phyloP scores from a whole-genome alignment of 768 basidiomycete genomes.

The Naganishia vishniacii region DNA sequence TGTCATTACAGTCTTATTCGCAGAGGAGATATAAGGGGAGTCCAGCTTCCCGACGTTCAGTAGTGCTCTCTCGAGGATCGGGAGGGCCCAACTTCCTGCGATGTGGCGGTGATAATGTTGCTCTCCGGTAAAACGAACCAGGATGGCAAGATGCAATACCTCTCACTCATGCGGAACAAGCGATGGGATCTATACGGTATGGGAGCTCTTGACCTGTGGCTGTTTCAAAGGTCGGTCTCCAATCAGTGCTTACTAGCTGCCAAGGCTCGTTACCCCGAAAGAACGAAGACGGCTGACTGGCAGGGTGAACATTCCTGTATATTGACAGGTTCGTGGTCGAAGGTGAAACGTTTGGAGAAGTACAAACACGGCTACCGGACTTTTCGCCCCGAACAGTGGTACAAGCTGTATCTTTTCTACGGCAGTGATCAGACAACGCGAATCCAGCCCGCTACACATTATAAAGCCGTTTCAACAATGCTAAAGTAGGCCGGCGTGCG shows the following conservation, averaged over 20 bases:
- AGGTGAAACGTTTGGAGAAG: constrained; percentile 1
- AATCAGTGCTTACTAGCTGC: no score
- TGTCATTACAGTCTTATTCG: constrained; percentile 1
- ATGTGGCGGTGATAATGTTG: background rate
- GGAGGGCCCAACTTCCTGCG: background rate
- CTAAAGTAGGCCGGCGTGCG: background rate
- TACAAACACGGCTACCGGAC: background rate
- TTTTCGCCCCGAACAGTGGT: background rate
- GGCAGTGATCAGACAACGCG: background rate
- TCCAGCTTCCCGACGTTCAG: constrained; percentile 9
- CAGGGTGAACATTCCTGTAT: no score
- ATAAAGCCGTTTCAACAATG: background rate
- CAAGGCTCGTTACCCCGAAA: no score
- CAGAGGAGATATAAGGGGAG: background rate
- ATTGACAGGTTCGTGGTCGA: background rate
- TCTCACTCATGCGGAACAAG: background rate
- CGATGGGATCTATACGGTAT: background rate
- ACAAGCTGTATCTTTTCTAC: background rate
- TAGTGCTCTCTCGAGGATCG: background rate
- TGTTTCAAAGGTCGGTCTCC: background rate
- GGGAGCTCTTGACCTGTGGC: background rate
- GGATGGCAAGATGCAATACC: background rate
- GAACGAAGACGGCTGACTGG: no score
- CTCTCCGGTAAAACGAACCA: background rate
- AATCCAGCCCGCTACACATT: background rate